Base-by-base conservation (phyloP, 495 filamentous ascomycete genomes). In the Aspergillus heteromorphus region DNA sequence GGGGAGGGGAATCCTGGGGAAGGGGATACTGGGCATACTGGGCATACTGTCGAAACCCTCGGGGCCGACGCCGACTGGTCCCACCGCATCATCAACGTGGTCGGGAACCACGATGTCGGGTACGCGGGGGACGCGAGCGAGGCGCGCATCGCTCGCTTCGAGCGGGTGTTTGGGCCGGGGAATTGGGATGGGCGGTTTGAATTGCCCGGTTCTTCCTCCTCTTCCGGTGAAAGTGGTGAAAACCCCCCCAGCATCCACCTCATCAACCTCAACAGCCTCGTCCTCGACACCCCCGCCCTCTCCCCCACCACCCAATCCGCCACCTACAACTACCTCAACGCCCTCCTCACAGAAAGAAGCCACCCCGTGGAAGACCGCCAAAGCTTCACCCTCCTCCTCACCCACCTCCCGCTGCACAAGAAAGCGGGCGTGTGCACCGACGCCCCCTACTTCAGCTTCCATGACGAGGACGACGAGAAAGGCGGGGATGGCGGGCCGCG, bases 101-200 rank as follows among this genome's bases (percentile, higher is more conserved):
- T 85, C 0, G 93, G 93, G 0, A 98, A 98, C 65, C 93, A 98
- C 62, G 93, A 98, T 67, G 84, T 97, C 50, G 93, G 93, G 23
- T 98, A 98, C 62, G 88, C 92, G 0, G 93, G 93, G 0, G 93
- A 98, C 68, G 78, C 96, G 53, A 87, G 83, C 49, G 67, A 74
- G 30, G 73, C 82, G 25, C 81, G 90, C 10, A 78, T 95, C 40
- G 73, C 82, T 29, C 79, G 93, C 7, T 98, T 95, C 66, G 89
- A 93, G 72, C 66, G 75, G 8, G 80, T 79, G 14, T 98, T 96
- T 65, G 93, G 93, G 21, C 87, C 81, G 51, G 79, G 85, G 18
- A 93, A 97, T 66, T 97, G 93, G 82, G 89, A 91, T 59, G 77
- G 92, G 7, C 75, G 81, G 20, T 95, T 96, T 66, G 81, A 79